Percentiles rank a stretch among this genome's conserved stretches.
Evolutionary conservation across 176 grass and related monocot genomes (phyloP).

Genomic region (Oryza meridionalis): DNA sequence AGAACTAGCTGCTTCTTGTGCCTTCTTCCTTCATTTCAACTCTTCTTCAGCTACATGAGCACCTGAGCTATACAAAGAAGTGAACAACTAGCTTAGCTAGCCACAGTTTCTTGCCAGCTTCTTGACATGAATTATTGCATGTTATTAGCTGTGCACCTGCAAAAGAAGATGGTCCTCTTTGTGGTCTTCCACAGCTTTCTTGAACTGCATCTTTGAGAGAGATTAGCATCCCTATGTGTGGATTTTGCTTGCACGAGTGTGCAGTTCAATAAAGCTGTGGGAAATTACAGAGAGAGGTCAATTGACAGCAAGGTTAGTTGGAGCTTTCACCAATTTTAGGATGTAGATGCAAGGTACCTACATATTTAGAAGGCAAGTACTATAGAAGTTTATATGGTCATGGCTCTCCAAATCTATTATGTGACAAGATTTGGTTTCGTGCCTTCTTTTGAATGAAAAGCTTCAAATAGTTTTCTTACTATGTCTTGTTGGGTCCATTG

Average conservation of each 20-base stretch:
- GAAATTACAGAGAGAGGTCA: slow-evolving; percentile 79
- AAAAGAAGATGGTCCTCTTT: slow-evolving; percentile 67
- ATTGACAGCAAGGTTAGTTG: slow-evolving; percentile 11
- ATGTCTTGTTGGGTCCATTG: neutral
- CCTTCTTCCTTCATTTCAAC: neutral
- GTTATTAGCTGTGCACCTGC: neutral
- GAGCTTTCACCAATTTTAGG: neutral
- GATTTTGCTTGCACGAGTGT: slow-evolving; percentile 33
- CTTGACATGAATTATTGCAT: neutral
- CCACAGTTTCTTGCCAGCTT: neutral
- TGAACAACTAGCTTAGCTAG: neutral
- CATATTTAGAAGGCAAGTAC: neutral
- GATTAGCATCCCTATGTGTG: neutral
- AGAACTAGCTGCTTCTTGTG: neutral
- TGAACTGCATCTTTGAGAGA: slow-evolving; percentile 77
- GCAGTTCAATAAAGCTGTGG: slow-evolving; percentile 99
- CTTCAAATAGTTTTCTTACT: neutral
- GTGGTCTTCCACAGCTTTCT: slow-evolving; percentile 99
- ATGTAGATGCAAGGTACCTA: slow-evolving; percentile 2
- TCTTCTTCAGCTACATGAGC: neutral
- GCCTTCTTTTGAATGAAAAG: neutral
- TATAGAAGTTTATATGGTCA: neutral
- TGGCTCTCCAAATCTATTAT: neutral
- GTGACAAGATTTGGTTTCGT: slow-evolving; percentile 17
- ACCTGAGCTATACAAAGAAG: neutral